A percentile compares a stretch with the other conserved stretches of the same genome.
phyloP scores from a whole-genome alignment of 164 flowering plant genomes.

The Macadamia integrifolia region DNA sequence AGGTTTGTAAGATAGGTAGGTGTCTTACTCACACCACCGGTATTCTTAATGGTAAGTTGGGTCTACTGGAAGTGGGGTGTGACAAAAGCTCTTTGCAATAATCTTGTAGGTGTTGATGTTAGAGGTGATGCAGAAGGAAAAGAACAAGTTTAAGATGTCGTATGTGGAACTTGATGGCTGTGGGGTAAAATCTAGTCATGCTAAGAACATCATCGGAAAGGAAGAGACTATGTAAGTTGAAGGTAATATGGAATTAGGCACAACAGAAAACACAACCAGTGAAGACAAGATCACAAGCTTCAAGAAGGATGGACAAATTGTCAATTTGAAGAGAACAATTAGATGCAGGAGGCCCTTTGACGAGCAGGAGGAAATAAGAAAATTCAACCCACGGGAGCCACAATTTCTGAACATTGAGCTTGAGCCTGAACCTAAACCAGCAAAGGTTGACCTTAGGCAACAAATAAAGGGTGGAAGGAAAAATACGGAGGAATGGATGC shows the following conservation, averaged over 20 bases:
- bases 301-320: slow-evolving; percentile 13
- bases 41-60: too few species aligned
- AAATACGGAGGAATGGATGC: slow-evolving; percentile 81
- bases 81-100: not conserved
- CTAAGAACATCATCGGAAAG: slow-evolving; percentile 8
- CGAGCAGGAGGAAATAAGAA: slow-evolving; percentile 41
- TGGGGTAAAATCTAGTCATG: not conserved
- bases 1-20: too few species aligned
- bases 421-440: slow-evolving; percentile 41
- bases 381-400: slow-evolving; percentile 55
- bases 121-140: not conserved
- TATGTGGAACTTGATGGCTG: not conserved
- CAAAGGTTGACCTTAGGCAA: slow-evolving; percentile 60
- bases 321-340: slow-evolving; percentile 40
- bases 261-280: slow-evolving; percentile 7
- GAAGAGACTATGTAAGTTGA: slow-evolving; percentile 11
- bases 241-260: not conserved
- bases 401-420: slow-evolving; percentile 27
- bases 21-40: too few species aligned
- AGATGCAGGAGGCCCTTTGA: slow-evolving; percentile 42
- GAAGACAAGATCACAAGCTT: slow-evolving; percentile 6
- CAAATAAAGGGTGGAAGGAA: slow-evolving; percentile 58
- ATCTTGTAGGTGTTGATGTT: slow-evolving; percentile 1
- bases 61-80: too few species aligned
- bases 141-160: not conserved